Conservation (phyloP, 2,329 filamentous ascomycete genomes). For the Cercospora nicotianae region DNA sequence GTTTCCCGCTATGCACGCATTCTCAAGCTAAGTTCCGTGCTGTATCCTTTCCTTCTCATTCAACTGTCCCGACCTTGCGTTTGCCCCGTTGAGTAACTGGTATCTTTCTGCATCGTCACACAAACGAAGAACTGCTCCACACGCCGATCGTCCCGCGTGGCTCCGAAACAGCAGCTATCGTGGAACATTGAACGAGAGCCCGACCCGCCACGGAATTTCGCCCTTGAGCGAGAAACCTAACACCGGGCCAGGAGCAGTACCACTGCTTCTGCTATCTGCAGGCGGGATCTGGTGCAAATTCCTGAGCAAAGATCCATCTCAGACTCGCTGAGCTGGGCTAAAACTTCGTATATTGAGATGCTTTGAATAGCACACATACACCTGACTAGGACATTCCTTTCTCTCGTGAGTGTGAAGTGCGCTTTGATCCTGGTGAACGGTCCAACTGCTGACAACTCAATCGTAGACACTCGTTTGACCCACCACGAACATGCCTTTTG, state of each 20-base stretch:
- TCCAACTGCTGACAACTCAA: neutral
- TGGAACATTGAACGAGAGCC: neutral
- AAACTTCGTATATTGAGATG: neutral
- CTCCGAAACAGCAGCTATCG: neutral
- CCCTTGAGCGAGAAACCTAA: neutral
- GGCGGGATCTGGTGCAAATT: neutral
- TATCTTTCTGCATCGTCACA: neutral
- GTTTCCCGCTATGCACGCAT: neutral
- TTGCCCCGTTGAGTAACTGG: neutral
- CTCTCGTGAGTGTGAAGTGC: neutral
- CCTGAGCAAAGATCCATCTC: neutral
- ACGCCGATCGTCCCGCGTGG: neutral
- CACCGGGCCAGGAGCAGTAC: neutral
- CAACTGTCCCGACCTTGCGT: neutral
- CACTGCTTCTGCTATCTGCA: neutral
- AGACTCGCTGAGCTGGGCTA: neutral
- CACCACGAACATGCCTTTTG: slow-evolving; percentile 11
- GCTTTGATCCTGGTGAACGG: neutral
- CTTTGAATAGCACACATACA: neutral
- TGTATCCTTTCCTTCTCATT: neutral
- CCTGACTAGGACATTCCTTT: neutral
- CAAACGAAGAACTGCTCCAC: neutral
- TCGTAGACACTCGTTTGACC: slow-evolving; percentile 1
- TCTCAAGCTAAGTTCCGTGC: neutral
- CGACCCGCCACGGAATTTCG: neutral